phyloP scores from a whole-genome alignment of 148 eudicot genomes.

The Selenicereus undatus region DNA sequence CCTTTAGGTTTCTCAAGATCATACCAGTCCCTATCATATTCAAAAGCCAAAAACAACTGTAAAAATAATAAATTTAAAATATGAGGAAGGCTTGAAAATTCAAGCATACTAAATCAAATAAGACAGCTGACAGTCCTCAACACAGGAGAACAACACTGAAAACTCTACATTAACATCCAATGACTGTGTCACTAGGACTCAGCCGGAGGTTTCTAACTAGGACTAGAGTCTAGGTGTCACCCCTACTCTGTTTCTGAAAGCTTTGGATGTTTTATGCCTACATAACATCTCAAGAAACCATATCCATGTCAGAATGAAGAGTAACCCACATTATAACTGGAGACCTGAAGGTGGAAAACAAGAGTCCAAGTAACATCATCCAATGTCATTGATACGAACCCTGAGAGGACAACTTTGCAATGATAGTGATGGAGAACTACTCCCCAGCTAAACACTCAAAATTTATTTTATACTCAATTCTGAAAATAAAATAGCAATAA shows the following conservation, averaged over 20 bases:
- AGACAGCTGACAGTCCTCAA: background rate
- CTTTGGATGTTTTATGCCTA: background rate
- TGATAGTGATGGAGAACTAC: too few relatives aligned
- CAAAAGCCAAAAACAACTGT: constrained; percentile 18
- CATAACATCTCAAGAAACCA: background rate
- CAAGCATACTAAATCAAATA: background rate
- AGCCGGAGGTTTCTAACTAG: background rate
- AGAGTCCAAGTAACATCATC: background rate
- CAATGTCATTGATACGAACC: background rate
- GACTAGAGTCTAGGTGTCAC: too few relatives aligned
- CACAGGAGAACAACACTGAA: background rate
- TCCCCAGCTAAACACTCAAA: too few relatives aligned
- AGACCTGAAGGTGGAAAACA: background rate
- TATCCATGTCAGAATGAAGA: background rate
- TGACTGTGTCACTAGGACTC: background rate
- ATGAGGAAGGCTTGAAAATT: constrained; percentile 5
- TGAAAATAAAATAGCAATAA: too few relatives aligned
- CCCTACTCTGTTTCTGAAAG: too few relatives aligned
- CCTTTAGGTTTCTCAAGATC: constrained; percentile 65
- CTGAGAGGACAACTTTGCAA: too few relatives aligned
- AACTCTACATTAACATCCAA: background rate
- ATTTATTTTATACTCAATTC: too few relatives aligned
- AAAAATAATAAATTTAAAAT: background rate
- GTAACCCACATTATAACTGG: background rate
- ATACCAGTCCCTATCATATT: constrained; percentile 64